Evolutionary conservation across 371 early-diverging fungal species (phyloP).

Genomic region (Apophysomyces sp.): DNA sequence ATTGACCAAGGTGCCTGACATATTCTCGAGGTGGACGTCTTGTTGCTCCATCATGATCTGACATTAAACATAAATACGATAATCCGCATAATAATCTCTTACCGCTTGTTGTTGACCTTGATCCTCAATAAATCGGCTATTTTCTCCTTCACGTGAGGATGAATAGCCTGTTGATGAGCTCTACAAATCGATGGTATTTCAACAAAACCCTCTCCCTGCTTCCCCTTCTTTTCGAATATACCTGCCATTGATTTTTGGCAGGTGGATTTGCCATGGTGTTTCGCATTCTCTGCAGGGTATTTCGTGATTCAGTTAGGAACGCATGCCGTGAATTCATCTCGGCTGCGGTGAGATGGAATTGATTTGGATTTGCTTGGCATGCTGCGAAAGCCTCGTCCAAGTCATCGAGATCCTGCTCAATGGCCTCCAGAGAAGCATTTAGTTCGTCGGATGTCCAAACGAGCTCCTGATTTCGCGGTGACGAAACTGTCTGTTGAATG

Average conservation of each 20-base stretch:
- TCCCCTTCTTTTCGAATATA: constrained; percentile 8
- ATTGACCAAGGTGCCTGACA: constrained; percentile 59
- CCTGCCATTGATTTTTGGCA: constrained; percentile 14
- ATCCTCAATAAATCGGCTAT: constrained; percentile 39
- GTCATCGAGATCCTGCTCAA: constrained; percentile 61
- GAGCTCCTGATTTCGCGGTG: constrained; percentile 62
- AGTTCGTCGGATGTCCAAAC: constrained; percentile 64
- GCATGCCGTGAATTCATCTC: constrained; percentile 47
- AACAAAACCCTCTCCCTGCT: background rate
- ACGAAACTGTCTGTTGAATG: constrained; percentile 62
- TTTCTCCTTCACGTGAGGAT: constrained; percentile 22
- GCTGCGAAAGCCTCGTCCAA: constrained; percentile 58
- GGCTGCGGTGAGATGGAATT: constrained; percentile 48
- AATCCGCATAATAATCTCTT: background rate
- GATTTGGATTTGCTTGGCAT: constrained; percentile 45
- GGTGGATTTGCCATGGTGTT: constrained; percentile 43
- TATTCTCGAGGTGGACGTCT: constrained; percentile 59
- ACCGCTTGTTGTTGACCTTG: constrained; percentile 40
- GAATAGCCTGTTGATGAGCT: background rate
- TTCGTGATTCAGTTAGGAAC: constrained; percentile 48
- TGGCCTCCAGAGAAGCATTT: constrained; percentile 38
- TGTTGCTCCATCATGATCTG: constrained; percentile 61
- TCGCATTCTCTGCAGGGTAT: constrained; percentile 34
- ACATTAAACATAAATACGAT: background rate
- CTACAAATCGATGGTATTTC: background rate